Conservation (phyloP, 169 alveolate species). For the Theileria equi region DNA sequence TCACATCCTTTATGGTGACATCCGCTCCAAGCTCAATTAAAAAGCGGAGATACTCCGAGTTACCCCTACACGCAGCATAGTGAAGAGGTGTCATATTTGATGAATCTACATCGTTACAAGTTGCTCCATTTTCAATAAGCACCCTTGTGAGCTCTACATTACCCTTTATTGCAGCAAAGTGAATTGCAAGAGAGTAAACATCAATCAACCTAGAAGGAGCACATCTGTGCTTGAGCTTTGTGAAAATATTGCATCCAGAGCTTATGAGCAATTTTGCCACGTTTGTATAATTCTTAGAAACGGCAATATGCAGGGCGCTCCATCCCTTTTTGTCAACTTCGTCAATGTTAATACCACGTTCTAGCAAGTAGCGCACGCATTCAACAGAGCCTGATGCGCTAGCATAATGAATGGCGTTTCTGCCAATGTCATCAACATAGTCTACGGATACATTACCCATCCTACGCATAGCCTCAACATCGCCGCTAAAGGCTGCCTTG, state of each 20-base stretch:
- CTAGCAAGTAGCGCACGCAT: constrained; percentile 66
- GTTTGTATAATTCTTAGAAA: constrained; percentile 78
- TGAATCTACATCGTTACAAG: constrained; percentile 74
- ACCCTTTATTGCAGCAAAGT: constrained; percentile 84
- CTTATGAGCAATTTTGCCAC: constrained; percentile 71
- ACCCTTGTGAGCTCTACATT: constrained; percentile 72
- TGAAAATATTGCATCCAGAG: constrained; percentile 70
- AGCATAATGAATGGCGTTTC: constrained; percentile 84
- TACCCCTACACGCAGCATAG: constrained; percentile 76
- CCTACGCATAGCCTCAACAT: constrained; percentile 65
- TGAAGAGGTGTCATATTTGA: constrained; percentile 80
- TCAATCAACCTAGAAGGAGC: constrained; percentile 81
- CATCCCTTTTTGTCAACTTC: constrained; percentile 78
- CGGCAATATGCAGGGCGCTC: constrained; percentile 83
- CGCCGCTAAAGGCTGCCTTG: constrained; percentile 80
- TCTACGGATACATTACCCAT: constrained; percentile 63
- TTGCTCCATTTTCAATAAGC: constrained; percentile 71
- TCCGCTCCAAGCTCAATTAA: constrained; percentile 76
- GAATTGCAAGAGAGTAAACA: constrained; percentile 77
- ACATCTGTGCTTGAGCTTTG: constrained; percentile 78
- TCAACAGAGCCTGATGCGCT: constrained; percentile 78
- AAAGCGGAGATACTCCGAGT: constrained; percentile 71
- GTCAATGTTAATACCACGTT: constrained; percentile 73
- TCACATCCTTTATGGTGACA: constrained; percentile 75
- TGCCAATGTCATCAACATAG: constrained; percentile 80